These are phyloP conservation scores for Lepidium aucheri DNA, from an alignment of 345 rosid genomes.

Conservation along the genomic window DNA sequence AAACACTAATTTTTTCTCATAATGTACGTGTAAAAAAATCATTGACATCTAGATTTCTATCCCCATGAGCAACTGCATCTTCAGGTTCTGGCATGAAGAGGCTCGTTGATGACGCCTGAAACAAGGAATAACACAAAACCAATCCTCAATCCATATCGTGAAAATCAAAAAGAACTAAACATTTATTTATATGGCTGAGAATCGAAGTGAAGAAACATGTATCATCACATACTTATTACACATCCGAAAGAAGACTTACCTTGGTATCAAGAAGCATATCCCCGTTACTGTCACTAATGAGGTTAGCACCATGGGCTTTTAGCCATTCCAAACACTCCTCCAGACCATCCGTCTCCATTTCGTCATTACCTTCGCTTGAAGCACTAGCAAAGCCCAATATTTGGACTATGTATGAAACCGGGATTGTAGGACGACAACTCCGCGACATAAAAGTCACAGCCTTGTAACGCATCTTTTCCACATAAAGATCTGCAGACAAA, in stretches of 20 bases:
- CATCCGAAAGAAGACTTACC: slow-evolving; percentile 32
- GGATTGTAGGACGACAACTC: slow-evolving; percentile 83
- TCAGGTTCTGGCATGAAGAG: slow-evolving; percentile 92
- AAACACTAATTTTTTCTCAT: slow-evolving; percentile 4
- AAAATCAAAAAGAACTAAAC: neutral
- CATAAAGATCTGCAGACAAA: slow-evolving; percentile 69
- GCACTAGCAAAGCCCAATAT: slow-evolving; percentile 57
- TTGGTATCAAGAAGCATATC: slow-evolving; percentile 79
- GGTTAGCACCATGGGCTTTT: slow-evolving; percentile 78
- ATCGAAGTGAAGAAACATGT: neutral
- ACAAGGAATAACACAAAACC: slow-evolving; percentile 4
- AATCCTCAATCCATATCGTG: neutral
- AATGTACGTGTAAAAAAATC: slow-evolving; percentile 70
- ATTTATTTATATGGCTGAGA: neutral
- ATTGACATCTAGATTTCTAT: slow-evolving; percentile 74
- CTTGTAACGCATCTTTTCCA: slow-evolving; percentile 87
- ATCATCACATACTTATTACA: neutral
- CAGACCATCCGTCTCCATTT: slow-evolving; percentile 43
- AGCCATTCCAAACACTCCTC: slow-evolving; percentile 88
- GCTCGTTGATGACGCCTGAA: slow-evolving; percentile 71
- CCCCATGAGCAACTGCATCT: slow-evolving; percentile 95
- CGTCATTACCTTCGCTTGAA: slow-evolving; percentile 44
- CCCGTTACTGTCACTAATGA: slow-evolving; percentile 47
- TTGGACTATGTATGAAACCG: slow-evolving; percentile 66
- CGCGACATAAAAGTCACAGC: slow-evolving; percentile 83